Evolutionary conservation across 2,329 filamentous ascomycete species (phyloP).

Genomic region (Blastomyces emzantsi): DNA sequence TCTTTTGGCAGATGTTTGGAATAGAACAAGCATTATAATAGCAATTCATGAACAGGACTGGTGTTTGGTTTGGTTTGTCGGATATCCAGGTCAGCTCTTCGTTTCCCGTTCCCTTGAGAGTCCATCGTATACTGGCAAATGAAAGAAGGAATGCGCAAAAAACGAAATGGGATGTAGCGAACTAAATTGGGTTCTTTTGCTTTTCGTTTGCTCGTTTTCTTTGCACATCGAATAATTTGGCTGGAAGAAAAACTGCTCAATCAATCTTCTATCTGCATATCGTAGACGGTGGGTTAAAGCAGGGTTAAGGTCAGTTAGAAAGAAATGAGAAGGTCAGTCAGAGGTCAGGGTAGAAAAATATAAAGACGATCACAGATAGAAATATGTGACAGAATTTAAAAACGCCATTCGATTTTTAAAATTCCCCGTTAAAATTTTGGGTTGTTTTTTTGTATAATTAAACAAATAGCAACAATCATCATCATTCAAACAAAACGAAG

Average conservation of each 20-base stretch:
- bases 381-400: conserved; percentile 5
- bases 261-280: conserved; percentile 42
- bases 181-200: conserved; percentile 34
- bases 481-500: conserved; percentile 11
- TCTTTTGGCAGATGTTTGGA: neutral
- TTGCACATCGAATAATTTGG: conserved; percentile 35
- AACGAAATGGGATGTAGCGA: conserved; percentile 39
- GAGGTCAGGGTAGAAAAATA: conserved; percentile 14
- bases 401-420: conserved; percentile 18
- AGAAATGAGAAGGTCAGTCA: neutral
- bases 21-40: neutral
- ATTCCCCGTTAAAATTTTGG: conserved; percentile 21
- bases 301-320: neutral
- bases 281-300: conserved; percentile 6
- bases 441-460: conserved; percentile 23
- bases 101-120: conserved; percentile 39
- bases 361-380: conserved; percentile 11
- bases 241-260: conserved; percentile 15
- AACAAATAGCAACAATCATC: conserved; percentile 2
- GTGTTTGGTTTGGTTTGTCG: conserved; percentile 49
- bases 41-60: conserved; percentile 25
- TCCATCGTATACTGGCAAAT: conserved; percentile 41
- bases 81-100: conserved; percentile 72
- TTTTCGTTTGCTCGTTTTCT: conserved; percentile 53
- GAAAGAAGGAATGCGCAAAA: conserved; percentile 15